Percentiles rank a stretch among this genome's conserved stretches.
These are phyloP conservation scores for Trichocladium uniseriatum DNA, from an alignment of 495 filamentous ascomycete genomes.

Conservation along the genomic window DNA sequence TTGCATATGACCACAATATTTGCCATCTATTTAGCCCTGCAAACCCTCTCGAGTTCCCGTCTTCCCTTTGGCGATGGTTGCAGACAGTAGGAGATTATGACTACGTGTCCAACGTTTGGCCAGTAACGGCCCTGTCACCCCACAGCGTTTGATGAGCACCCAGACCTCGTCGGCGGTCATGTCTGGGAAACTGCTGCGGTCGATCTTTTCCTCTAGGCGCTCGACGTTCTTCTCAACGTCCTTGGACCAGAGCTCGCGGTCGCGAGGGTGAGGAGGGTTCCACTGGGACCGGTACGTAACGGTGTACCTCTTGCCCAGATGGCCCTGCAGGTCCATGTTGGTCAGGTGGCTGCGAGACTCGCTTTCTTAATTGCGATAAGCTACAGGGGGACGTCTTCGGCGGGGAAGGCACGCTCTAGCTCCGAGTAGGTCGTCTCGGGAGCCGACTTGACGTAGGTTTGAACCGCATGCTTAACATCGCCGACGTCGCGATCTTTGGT, in stretches of 20 bases:
- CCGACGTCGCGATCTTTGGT: constrained; percentile 58
- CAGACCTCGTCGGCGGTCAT: too few relatives aligned
- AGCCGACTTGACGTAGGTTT: constrained; percentile 64
- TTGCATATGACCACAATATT: too few relatives aligned
- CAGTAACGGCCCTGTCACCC: too few relatives aligned
- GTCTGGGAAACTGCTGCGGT: too few relatives aligned
- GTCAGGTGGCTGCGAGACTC: constrained; percentile 48
- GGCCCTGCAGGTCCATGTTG: constrained; percentile 77
- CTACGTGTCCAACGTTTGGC: too few relatives aligned
- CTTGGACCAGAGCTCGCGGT: constrained; percentile 54
- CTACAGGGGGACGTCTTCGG: constrained; percentile 50
- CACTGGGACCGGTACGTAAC: constrained; percentile 57
- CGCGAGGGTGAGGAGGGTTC: constrained; percentile 55
- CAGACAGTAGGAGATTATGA: too few relatives aligned
- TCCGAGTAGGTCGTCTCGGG: constrained; percentile 57
- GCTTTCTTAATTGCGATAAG: constrained; percentile 69
- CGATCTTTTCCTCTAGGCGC: constrained; percentile 63
- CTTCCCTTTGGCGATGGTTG: too few relatives aligned
- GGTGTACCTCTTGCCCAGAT: constrained; percentile 62
- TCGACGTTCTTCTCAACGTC: constrained; percentile 58
- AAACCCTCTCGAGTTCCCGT: too few relatives aligned
- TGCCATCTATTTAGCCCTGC: too few relatives aligned
- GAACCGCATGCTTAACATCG: constrained; percentile 61
- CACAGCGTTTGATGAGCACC: too few relatives aligned
- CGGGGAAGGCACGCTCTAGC: constrained; percentile 67